A percentile compares a stretch with the other conserved stretches of the same genome.
Evolutionary conservation across 2,329 filamentous ascomycete species (phyloP).

Genomic region (Myotisia sp.): DNA sequence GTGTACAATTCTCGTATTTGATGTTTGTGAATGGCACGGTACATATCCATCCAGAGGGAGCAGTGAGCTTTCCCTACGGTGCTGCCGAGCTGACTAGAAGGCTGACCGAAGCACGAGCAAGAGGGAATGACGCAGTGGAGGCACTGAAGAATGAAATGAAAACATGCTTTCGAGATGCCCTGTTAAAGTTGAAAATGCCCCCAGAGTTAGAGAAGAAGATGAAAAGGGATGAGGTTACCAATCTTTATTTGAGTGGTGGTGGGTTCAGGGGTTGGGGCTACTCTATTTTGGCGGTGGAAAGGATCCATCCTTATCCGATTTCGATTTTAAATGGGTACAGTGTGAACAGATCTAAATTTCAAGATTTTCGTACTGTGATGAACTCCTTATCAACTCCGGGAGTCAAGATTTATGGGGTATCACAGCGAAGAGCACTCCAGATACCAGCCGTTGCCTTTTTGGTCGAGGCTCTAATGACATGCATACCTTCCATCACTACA

Average conservation of each 20-base stretch:
- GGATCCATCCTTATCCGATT: slow-evolving; percentile 65
- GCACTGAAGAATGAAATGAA: slow-evolving; percentile 42
- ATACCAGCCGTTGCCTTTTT: slow-evolving; percentile 73
- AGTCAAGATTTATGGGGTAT: slow-evolving; percentile 66
- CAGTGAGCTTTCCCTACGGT: slow-evolving; percentile 55
- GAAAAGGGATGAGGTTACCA: slow-evolving; percentile 38
- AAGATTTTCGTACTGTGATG: slow-evolving; percentile 35
- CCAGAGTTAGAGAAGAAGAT: slow-evolving; percentile 33
- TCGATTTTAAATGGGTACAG: slow-evolving; percentile 68
- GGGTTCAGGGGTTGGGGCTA: slow-evolving; percentile 86
- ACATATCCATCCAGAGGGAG: slow-evolving; percentile 38
- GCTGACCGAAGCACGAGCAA: slow-evolving; percentile 33
- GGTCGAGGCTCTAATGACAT: slow-evolving; percentile 56
- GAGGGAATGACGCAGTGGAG: slow-evolving; percentile 34
- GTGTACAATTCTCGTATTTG: slow-evolving; percentile 57
- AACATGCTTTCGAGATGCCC: slow-evolving; percentile 45
- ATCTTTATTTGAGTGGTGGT: slow-evolving; percentile 75
- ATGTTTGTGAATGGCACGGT: slow-evolving; percentile 37
- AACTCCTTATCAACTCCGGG: slow-evolving; percentile 26
- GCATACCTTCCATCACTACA: slow-evolving; percentile 54
- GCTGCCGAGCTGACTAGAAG: slow-evolving; percentile 50
- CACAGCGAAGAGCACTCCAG: slow-evolving; percentile 61
- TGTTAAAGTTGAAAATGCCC: slow-evolving; percentile 44
- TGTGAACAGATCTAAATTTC: slow-evolving; percentile 44
- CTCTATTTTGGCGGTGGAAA: slow-evolving; percentile 66